Base-by-base conservation (phyloP, 352 stramenopile genomes). In the Phytophthora boehmeriae region DNA sequence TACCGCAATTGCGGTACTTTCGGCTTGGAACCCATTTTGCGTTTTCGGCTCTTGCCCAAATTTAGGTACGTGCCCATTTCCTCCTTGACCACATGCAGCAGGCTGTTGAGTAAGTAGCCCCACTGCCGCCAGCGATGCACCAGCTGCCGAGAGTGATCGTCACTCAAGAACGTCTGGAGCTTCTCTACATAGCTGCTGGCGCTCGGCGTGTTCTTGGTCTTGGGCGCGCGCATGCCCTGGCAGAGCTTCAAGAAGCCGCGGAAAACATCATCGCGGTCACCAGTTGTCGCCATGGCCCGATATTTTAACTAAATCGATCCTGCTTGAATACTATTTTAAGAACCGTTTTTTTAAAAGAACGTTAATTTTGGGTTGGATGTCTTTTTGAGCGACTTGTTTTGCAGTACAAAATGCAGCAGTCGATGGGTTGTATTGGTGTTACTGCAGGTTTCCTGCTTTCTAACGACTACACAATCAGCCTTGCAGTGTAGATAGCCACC, bases 51-150 rank as follows among this genome's bases (percentile, higher is more conserved):
- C 2, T n/a, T 16, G 17, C 28, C 48, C 0, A 70, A 28, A 5
- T 54, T 51, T 27, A 91, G 59, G 35, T 78, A 91, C 44, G 34
- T 27, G 30, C 80, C 66, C 53, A 80, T 58, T 16, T 95, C 82
- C 23, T 39, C 50, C 39, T 79, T 75, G 5, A 95, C 55, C 9
- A 76, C 71, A 19, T 75, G 50, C 34, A 93, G 64, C 9, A 90
- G 39, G 35, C 56, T 75, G 8, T 66, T 73, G 28, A 93, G 63
- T 27, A 93, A 42, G 46, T 80, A 73, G 5, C 82, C 81, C 86
- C 86, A 95, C 9, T 65, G 75, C 48, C 76, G 76, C 86, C 83
- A 95, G 48, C 83, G 84, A 61, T 90, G 83, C 41, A 95, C 71
- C 36, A 78, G 67, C 42, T 78, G 66, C 17, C 82, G 82, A 30